Conservation (phyloP, 306 rosid genomes). For the Vigna hirtella region DNA sequence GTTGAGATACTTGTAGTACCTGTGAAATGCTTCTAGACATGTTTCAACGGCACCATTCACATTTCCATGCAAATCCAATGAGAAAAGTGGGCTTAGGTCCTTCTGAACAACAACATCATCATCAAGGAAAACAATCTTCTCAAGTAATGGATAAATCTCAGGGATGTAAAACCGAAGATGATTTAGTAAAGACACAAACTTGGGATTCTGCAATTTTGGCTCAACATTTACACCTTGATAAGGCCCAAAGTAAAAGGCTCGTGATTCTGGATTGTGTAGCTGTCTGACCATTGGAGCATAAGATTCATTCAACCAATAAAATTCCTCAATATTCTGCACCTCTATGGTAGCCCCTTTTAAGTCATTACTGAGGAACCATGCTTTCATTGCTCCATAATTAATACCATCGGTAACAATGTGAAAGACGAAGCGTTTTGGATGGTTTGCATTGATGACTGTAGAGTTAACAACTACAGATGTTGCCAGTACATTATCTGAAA, state of each 20-base stretch:
- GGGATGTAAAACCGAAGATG: conserved; percentile 96
- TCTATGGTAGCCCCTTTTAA: conserved; percentile 81
- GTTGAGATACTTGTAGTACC: conserved; percentile 86
- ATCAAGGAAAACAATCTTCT: conserved; percentile 91
- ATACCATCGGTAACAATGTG: conserved; percentile 80
- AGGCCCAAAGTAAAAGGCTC: conserved; percentile 64
- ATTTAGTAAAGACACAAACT: conserved; percentile 68
- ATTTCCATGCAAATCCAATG: conserved; percentile 85
- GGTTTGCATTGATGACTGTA: conserved; percentile 73
- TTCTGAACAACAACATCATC: conserved; percentile 91
- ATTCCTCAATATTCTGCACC: conserved; percentile 77
- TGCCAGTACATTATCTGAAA: conserved; percentile 88
- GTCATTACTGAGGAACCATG: conserved; percentile 82
- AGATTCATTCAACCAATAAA: conserved; percentile 80
- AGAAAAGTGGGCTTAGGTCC: conserved; percentile 88
- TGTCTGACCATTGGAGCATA: conserved; percentile 75
- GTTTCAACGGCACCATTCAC: conserved; percentile 97
- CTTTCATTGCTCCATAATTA: conserved; percentile 78
- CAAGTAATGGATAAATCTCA: conserved; percentile 87
- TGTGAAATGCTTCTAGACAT: conserved; percentile 90
- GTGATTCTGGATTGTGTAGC: conserved; percentile 61
- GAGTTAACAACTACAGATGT: conserved; percentile 87
- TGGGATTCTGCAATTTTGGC: conserved; percentile 68
- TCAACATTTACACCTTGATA: conserved; percentile 60
- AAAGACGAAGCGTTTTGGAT: conserved; percentile 81